These are phyloP conservation scores for Fraxinus xanthoxyloides DNA, from an alignment of 305 asterid genomes.

Conservation along the genomic window DNA sequence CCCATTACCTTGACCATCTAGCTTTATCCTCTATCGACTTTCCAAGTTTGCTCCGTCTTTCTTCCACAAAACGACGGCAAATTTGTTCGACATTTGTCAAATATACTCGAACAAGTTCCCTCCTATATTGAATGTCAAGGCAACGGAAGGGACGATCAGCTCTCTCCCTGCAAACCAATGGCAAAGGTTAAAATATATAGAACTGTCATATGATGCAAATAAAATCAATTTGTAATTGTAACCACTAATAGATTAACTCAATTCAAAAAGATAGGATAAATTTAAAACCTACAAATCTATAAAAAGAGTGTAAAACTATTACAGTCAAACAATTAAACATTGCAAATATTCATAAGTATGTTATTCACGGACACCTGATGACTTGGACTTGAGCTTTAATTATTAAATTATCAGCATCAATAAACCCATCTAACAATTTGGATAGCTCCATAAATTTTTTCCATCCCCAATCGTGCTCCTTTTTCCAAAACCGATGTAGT, in stretches of 20 bases:
- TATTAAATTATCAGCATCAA: conserved; percentile 80
- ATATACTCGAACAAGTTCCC: conserved; percentile 96
- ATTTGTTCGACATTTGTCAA: conserved; percentile 93
- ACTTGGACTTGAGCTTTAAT: conserved; percentile 98
- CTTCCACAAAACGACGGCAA: conserved; percentile 93
- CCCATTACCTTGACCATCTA: conserved; percentile 85
- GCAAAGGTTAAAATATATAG: background rate
- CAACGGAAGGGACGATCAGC: conserved; percentile 92
- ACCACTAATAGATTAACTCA: conserved; percentile 13
- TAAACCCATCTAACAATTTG: conserved; percentile 82
- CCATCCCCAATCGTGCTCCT: conserved; percentile 99
- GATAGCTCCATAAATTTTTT: conserved; percentile 99
- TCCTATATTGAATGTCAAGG: conserved; percentile 81
- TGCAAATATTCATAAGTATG: background rate
- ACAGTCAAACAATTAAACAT: background rate
- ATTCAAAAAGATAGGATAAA: conserved; percentile 19
- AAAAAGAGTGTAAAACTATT: conserved; percentile 14
- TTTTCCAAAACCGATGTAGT: conserved; percentile 91
- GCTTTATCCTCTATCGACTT: conserved; percentile 86
- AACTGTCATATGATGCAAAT: background rate
- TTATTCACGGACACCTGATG: conserved; percentile 52
- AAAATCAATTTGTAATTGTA: background rate
- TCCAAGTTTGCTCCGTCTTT: conserved; percentile 69
- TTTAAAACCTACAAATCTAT: background rate
- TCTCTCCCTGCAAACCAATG: conserved; percentile 70